Evolutionary conservation across 768 basidiomycete species (phyloP), one percentile per base, ranked within the genome.

Genomic region (Suillus discolor): DNA sequence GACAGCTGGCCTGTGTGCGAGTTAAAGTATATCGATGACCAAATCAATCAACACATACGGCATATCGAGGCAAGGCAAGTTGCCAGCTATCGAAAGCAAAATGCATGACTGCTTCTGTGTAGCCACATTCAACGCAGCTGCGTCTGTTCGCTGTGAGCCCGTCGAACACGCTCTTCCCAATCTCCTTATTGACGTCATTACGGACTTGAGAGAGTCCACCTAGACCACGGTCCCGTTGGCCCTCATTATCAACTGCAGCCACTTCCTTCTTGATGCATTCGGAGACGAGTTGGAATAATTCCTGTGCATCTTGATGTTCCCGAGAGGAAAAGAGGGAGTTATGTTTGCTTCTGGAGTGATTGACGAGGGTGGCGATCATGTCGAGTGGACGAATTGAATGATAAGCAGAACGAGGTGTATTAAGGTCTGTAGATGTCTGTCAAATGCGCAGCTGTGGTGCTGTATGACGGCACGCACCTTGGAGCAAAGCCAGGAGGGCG

Each of bases 271-370:
- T 94, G 70, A 98, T 83, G 62, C 89, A 92, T 75, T 96, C 95
- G 1, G 95, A 91, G 11, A 98, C 81, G 39, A 98, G 88, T 70
- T 97, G 91, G 79, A 97, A 98, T n/a, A 99, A 84, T 74, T 99
- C 97, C 73, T 99, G 97, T 6, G 97, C 97, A 75, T 99, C 97
- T 79, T 99, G 97, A 75, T 99, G 97, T 74, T 97, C 95, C 15
- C 94, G 89, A 1, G 94, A 94, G 69, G 88, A 87, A 76, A 97
- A 90, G 13, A 95, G 83, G 0, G 90, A 84, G 69, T 84, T 84
- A 68, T 83, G 75, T 72, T 84, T 85, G 60, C 84, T 84, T 41
- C 81, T 76, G 44, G 84, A 79, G 66, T 84, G 82, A 25, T 81
- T 74, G 20, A 87, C 86, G 38, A 96, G 83, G 4, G 89, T 90